Conservation (phyloP, 805 yeast species). For the Diddensiella santjacobensis region DNA sequence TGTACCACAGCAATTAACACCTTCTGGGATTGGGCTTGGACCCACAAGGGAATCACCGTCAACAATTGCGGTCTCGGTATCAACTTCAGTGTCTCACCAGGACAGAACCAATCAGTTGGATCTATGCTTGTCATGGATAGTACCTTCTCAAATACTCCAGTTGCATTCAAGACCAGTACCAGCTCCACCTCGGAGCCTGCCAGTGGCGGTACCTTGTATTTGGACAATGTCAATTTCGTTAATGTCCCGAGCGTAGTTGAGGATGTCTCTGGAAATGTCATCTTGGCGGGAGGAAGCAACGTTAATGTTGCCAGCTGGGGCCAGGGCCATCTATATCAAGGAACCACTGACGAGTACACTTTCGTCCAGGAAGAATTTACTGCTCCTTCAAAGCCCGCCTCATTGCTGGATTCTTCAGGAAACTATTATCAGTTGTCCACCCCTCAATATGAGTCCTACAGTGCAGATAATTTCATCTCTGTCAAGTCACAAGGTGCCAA, state of each 20-base stretch:
- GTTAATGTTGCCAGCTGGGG: neutral
- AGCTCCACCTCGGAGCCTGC: neutral
- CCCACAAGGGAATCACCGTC: neutral
- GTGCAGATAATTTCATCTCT: neutral
- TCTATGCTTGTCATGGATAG: neutral
- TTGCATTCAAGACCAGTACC: neutral
- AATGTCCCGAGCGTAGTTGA: neutral
- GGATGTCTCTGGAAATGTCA: neutral
- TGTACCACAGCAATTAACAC: neutral
- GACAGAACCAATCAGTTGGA: neutral
- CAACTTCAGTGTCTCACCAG: neutral
- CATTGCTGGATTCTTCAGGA: neutral
- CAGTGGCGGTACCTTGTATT: neutral
- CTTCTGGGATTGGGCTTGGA: neutral
- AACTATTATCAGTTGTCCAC: neutral
- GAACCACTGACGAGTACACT: neutral
- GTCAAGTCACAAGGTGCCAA: slow-evolving; percentile 6
- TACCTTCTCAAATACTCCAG: neutral
- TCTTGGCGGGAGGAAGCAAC: neutral
- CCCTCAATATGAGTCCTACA: neutral
- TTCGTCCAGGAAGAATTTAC: neutral
- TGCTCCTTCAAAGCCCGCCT: neutral
- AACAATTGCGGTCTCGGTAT: neutral
- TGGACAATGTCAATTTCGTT: neutral
- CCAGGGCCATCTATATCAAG: neutral